These are phyloP conservation scores for Apophysomyces elegans DNA, from an alignment of 371 early-diverging fungal genomes.

Conservation along the genomic window DNA sequence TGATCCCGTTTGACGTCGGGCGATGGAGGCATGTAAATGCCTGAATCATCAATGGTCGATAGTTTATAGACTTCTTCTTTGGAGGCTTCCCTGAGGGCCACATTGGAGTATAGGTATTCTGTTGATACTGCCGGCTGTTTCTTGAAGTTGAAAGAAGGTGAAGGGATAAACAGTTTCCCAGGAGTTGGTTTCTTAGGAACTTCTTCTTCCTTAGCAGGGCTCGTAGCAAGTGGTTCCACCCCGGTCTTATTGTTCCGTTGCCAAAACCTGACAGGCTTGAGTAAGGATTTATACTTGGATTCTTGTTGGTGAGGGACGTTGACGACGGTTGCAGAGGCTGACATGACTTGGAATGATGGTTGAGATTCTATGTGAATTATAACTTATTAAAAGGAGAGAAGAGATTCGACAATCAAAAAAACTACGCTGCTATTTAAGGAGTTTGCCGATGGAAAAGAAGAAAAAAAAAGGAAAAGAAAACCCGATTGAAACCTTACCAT, in stretches of 20 bases:
- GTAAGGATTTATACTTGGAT: constrained; percentile 19
- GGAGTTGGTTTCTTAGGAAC: background rate
- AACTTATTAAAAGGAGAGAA: no score
- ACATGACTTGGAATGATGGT: background rate
- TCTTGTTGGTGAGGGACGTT: background rate
- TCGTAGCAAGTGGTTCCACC: background rate
- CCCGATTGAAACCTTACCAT: no score
- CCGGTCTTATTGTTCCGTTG: constrained; percentile 12
- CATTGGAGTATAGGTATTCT: constrained; percentile 7
- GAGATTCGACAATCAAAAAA: no score
- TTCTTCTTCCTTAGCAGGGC: constrained; percentile 1
- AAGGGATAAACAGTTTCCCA: background rate
- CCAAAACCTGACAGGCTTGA: constrained; percentile 24
- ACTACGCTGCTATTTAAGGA: no score
- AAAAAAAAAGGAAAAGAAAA: no score
- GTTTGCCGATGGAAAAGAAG: no score
- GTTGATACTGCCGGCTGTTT: constrained; percentile 3
- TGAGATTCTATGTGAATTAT: no score
- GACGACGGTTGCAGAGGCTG: constrained; percentile 1
- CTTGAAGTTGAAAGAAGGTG: constrained; percentile 3
- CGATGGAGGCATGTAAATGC: constrained; percentile 47
- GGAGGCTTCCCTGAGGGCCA: constrained; percentile 34
- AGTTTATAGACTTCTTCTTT: constrained; percentile 38
- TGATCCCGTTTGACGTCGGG: constrained; percentile 36
- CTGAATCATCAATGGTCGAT: constrained; percentile 45